Evolutionary conservation across 768 basidiomycete species (phyloP).

Genomic region (Boletus rubroflammeus): DNA sequence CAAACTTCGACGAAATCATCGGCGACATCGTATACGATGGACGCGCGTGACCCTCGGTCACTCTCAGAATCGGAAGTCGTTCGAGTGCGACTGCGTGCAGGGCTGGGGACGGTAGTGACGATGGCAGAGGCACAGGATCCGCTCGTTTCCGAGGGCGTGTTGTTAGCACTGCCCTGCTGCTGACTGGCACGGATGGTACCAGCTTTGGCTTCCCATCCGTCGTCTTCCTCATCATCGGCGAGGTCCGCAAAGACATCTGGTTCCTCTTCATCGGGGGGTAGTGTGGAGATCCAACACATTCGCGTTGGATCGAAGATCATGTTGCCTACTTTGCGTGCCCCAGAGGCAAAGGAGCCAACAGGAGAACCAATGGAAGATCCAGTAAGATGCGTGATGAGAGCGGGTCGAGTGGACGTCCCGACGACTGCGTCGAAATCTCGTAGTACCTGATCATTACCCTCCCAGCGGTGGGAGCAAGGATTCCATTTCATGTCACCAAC

Average conservation of each 20-base stretch:
- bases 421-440: slow-evolving; percentile 85
- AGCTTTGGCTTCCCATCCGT: slow-evolving; percentile 66
- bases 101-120: slow-evolving; percentile 49
- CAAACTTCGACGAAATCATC: slow-evolving; percentile 71
- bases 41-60: slow-evolving; percentile 71
- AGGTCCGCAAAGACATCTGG: slow-evolving; percentile 94
- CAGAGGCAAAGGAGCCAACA: slow-evolving; percentile 66
- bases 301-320: slow-evolving; percentile 95
- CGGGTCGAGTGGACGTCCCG: slow-evolving; percentile 83
- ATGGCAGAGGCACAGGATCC: slow-evolving; percentile 24
- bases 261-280: slow-evolving; percentile 86
- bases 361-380: slow-evolving; percentile 85
- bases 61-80: slow-evolving; percentile 74
- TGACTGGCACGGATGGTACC: slow-evolving; percentile 74
- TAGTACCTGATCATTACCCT: slow-evolving; percentile 91
- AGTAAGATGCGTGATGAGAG: slow-evolving; percentile 91
- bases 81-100: slow-evolving; percentile 58
- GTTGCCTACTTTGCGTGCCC: slow-evolving; percentile 90
- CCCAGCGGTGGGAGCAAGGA: slow-evolving; percentile 85
- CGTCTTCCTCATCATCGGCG: slow-evolving; percentile 84
- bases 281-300: slow-evolving; percentile 93
- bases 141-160: slow-evolving; percentile 28
- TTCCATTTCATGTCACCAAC: slow-evolving; percentile 99
- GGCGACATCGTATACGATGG: slow-evolving; percentile 74
- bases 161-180: slow-evolving; percentile 35